phyloP scores from a whole-genome alignment of 2,329 filamentous ascomycete species.

The Penicillium sp. region DNA sequence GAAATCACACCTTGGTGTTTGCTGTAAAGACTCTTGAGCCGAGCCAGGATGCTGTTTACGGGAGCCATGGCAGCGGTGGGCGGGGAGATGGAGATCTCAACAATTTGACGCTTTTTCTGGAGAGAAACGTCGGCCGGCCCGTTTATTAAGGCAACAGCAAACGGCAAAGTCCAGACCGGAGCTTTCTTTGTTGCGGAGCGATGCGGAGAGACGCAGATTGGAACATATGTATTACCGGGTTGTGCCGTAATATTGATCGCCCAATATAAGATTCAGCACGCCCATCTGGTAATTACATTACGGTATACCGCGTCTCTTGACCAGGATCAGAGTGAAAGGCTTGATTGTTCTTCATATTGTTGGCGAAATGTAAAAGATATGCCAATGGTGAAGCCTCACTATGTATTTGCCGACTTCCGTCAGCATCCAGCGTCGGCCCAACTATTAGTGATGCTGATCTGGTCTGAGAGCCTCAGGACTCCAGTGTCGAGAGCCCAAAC shows the following conservation, averaged over 20 bases:
- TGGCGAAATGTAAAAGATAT: too few species aligned
- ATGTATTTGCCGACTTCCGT: too few species aligned
- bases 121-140: not conserved
- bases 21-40: constrained; percentile 29
- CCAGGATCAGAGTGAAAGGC: too few species aligned
- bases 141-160: not conserved
- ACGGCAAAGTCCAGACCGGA: not conserved
- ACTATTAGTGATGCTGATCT: too few species aligned
- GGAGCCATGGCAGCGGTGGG: constrained; percentile 28
- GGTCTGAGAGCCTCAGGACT: too few species aligned
- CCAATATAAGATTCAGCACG: not conserved
- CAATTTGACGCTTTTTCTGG: not conserved
- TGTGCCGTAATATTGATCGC: not conserved
- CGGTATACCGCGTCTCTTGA: too few species aligned
- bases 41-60: constrained; percentile 24
- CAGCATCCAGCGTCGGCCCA: too few species aligned
- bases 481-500: too few species aligned
- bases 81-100: not conserved
- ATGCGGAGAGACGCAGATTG: not conserved
- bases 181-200: not conserved
- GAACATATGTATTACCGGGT: not conserved
- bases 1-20: constrained; percentile 25
- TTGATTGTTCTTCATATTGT: too few species aligned
- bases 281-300: not conserved
- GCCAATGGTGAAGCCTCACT: too few species aligned